phyloP scores from a whole-genome alignment of 2,329 filamentous ascomycete species.

The Alternaria dauci region DNA sequence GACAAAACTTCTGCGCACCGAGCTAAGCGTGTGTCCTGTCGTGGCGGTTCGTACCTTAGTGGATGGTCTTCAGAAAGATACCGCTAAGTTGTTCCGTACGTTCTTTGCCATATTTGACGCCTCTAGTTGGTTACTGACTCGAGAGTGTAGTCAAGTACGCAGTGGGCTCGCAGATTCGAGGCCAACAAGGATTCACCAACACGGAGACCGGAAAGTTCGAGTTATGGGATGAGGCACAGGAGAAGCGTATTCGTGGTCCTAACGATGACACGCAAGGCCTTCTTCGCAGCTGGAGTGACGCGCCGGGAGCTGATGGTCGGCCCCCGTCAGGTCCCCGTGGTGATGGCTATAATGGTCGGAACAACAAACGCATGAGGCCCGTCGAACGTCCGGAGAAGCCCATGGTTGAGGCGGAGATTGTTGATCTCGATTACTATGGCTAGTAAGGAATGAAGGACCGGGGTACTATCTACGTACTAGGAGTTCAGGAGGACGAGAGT shows the following conservation, averaged over 20 bases:
- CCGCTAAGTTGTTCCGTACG: constrained; percentile 32
- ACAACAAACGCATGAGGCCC: neutral
- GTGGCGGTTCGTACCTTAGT: constrained; percentile 52
- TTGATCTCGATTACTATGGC: neutral
- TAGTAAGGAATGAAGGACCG: neutral
- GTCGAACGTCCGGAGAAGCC: neutral
- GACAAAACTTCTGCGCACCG: constrained; percentile 75
- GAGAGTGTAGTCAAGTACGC: constrained; percentile 23
- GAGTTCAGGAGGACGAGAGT: neutral
- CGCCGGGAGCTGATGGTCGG: neutral
- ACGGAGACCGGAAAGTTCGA: constrained; percentile 13
- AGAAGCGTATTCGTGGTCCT: constrained; percentile 7
- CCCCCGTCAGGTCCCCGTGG: neutral
- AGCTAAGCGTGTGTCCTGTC: constrained; percentile 78
- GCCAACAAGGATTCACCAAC: constrained; percentile 27
- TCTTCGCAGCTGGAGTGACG: neutral
- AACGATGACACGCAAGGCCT: constrained; percentile 26
- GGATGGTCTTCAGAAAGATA: constrained; percentile 32
- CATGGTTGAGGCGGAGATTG: neutral
- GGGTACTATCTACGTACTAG: neutral
- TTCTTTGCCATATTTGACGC: neutral
- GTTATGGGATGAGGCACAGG: constrained; percentile 1
- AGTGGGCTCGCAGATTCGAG: constrained; percentile 27
- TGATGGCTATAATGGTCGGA: neutral
- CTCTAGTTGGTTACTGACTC: neutral